phyloP scores from a whole-genome alignment of 805 yeast genomes.

The Suhomyces pyralidae region DNA sequence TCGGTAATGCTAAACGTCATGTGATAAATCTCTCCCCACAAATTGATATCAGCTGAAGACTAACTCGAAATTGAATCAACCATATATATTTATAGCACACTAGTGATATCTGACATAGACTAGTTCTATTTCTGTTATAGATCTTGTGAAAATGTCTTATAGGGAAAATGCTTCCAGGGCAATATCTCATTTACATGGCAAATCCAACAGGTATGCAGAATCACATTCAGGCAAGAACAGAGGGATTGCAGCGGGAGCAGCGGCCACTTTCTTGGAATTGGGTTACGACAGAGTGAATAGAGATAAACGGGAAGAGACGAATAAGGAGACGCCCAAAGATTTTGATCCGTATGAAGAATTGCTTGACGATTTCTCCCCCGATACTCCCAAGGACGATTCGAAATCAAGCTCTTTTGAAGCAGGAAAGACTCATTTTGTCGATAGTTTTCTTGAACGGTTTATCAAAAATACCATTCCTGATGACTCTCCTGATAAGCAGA shows the following conservation, averaged over 20 bases:
- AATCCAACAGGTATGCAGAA: constrained; percentile 26
- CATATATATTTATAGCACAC: not conserved
- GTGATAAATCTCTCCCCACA: not conserved
- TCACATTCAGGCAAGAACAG: constrained; percentile 22
- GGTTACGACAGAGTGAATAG: constrained; percentile 23
- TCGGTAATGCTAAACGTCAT: not conserved
- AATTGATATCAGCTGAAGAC: not conserved
- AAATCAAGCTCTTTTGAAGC: not conserved
- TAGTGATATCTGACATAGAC: not conserved
- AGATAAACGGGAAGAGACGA: not conserved
- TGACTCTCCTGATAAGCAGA: constrained; percentile 45
- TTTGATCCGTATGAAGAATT: not conserved
- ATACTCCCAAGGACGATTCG: not conserved
- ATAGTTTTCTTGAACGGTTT: constrained; percentile 52
- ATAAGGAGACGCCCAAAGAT: not conserved
- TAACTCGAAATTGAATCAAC: not conserved
- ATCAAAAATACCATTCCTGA: constrained; percentile 49
- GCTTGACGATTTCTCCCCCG: not conserved
- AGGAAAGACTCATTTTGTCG: constrained; percentile 48
- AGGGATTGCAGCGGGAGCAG: constrained; percentile 37
- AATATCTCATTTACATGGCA: constrained; percentile 20
- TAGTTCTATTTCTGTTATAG: too few species aligned
- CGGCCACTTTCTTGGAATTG: constrained; percentile 32
- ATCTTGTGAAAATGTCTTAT: not conserved
- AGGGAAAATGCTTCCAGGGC: constrained; percentile 7